These are phyloP conservation scores for Amanita muscaria DNA, from an alignment of 768 basidiomycete genomes.

Conservation along the genomic window DNA sequence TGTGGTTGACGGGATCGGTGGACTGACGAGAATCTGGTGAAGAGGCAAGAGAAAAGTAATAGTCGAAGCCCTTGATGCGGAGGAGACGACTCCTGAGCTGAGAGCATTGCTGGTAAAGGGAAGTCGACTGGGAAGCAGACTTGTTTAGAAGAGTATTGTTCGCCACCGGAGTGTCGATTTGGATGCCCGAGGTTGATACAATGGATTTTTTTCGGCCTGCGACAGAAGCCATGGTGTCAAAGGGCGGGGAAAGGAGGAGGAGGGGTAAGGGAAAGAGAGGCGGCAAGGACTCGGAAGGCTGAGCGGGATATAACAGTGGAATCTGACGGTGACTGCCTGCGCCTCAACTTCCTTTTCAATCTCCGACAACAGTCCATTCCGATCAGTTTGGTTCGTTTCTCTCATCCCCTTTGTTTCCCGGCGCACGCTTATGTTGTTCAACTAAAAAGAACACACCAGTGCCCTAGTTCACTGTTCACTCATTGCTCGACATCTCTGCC, in stretches of 20 bases:
- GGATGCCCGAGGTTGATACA: slow-evolving; percentile 50
- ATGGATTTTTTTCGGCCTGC: slow-evolving; percentile 78
- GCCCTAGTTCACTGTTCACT: no score
- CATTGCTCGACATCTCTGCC: no score
- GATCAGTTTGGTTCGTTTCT: neutral
- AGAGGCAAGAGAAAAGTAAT: slow-evolving; percentile 58
- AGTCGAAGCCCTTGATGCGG: slow-evolving; percentile 66
- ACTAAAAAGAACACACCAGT: no score
- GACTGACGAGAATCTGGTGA: slow-evolving; percentile 58
- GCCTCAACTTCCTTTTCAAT: slow-evolving; percentile 3
- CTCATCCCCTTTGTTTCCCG: neutral
- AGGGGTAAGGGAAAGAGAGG: slow-evolving; percentile 14
- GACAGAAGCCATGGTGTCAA: slow-evolving; percentile 38
- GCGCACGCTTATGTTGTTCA: neutral
- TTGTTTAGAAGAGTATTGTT: slow-evolving; percentile 88
- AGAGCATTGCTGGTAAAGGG: slow-evolving; percentile 89
- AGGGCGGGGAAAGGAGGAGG: slow-evolving; percentile 16
- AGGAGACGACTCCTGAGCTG: slow-evolving; percentile 67
- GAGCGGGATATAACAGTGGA: slow-evolving; percentile 7
- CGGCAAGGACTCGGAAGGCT: slow-evolving; percentile 4
- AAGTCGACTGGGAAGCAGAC: slow-evolving; percentile 76
- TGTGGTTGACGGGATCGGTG: slow-evolving; percentile 87
- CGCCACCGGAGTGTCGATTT: slow-evolving; percentile 67
- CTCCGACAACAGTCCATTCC: slow-evolving; percentile 1
- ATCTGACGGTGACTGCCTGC: neutral